Evolutionary conservation across 2,329 filamentous ascomycete genomes (phyloP), one percentile per base, ranked within the genome.

Genomic region (Aspergillus sp.): DNA sequence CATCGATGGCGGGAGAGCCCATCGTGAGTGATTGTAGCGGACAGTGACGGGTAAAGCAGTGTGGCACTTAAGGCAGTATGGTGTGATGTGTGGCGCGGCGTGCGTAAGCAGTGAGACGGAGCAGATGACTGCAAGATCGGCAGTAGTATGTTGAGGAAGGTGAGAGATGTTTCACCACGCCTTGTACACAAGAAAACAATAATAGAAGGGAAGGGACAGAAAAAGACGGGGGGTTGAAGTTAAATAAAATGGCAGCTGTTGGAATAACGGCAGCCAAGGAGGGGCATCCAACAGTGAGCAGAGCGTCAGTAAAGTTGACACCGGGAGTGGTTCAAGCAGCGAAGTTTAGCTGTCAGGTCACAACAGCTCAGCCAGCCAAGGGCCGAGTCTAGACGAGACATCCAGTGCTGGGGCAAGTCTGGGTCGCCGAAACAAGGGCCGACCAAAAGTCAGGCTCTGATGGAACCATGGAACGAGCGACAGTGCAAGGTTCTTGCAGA

Each of bases 1-100:
- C 61, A 55, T 74, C 70, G 15, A 73, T 30, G 54, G 70, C 68
- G 15, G 69, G 66, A 21, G 69, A 68, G 50, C 60, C 65, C 69
- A 69, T 73, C 27, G 47, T 62, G 51, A 48, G 48, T 25, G 47
- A 41, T 6, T 32, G 19, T 8, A 32, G 4, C 5, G 10, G 39
- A 49, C n/a, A 39, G 41, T 8, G 19, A 30, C 27, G 27, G 17
- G 42, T 39, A 15, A 39, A 32, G 38, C 38, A 15, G 27, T 13
- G 39, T 19, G 27, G 49, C 27, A 52, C n/a, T 13, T n/a, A 11
- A 32, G 13, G 13, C 17, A 32, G 17, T 13, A 32, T 13, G 32
- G 32, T 36, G 27, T 30, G 27, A 15, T 36, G 11, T 6, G 32
- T 36, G 32, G 32, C 32, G 32, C 32, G 32, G 32, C 32, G 32